Base-by-base conservation (phyloP, 306 rosid species). In the Inga oerstediana region DNA sequence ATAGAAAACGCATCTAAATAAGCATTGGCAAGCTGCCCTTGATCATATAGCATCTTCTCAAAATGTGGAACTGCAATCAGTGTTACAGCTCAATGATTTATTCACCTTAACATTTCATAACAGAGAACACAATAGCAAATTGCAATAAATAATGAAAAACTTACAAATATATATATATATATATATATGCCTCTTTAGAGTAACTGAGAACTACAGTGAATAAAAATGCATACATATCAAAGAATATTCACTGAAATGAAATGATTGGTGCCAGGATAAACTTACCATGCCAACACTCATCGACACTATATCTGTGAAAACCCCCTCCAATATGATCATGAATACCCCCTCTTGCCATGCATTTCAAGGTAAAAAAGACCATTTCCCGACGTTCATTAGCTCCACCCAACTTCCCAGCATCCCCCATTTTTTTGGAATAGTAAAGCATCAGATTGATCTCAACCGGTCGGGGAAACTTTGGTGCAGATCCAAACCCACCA, bases 31-130 rank as follows among this genome's bases (percentile, higher is more conserved):
- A 95, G 88, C 88, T 95, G 99, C 72, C 97, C 98, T 88, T 95
- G 98, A 88, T 95, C 99, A 80, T 95, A 93, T 75, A 95, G 90
- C 99, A 95, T 95, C 95, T 95, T 93, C 92, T 95, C 99, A 71
- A 95, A 95, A 91, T 95, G 99, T 22, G 99, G 99, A 82, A 95
- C 99, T 95, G 93, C 91, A 88, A 85, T 70, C 78, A 77, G 81
- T 77, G 35, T 69, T 32, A 67, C 65, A 78, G 77, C 71, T 84
- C 80, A 81, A 67, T 71, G 75, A 80, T 79, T 73, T 56, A 72
- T 75, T 72, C 74, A 78, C 70, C 75, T 65, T 49, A 65, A 82
- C 30, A 78, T 80, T 72, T 75, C 54, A 76, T 48, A 76, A 78
- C 66, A 62, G 62, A 78, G 62, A 81, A 35, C 32, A 80, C 54